A percentile compares a stretch with the other conserved stretches of the same genome.
Evolutionary conservation across 495 filamentous ascomycete genomes (phyloP).

Genomic region (Talaromyces ruber): DNA sequence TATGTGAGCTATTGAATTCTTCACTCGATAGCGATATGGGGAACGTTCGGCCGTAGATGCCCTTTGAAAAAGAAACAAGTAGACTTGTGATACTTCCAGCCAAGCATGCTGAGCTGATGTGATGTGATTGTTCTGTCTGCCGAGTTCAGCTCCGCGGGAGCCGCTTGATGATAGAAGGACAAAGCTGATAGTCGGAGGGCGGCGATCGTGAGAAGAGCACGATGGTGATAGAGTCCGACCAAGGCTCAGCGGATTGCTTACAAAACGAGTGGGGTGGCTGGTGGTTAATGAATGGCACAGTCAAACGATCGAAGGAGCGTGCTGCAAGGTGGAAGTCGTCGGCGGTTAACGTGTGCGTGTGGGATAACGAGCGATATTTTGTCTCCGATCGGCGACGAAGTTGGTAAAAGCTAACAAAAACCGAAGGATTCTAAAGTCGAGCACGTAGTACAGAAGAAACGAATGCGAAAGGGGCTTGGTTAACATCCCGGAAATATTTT

Average conservation of each 20-base stretch:
- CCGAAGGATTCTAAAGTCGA: not conserved
- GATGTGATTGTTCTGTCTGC: not conserved
- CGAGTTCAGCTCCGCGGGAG: not conserved
- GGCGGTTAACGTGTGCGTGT: not conserved
- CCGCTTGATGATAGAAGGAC: not conserved
- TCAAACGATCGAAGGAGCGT: not conserved
- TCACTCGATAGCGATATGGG: not conserved
- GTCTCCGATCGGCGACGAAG: not conserved
- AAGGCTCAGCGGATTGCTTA: not conserved
- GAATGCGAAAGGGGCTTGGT: not conserved
- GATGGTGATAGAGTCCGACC: not conserved
- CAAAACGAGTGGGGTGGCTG: not conserved
- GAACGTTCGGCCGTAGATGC: not conserved
- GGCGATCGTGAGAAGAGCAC: not conserved
- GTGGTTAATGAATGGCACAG: not conserved
- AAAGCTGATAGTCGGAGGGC: not conserved
- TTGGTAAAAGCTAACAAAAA: not conserved
- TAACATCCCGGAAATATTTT: not conserved
- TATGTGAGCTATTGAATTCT: not conserved
- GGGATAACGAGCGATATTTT: not conserved
- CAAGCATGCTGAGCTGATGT: constrained; percentile 8
- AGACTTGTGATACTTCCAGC: not conserved
- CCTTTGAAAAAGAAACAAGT: not conserved
- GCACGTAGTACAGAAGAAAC: not conserved
- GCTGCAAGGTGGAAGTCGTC: not conserved